phyloP scores from a whole-genome alignment of 805 yeast species.

The Candida ponderosae region DNA sequence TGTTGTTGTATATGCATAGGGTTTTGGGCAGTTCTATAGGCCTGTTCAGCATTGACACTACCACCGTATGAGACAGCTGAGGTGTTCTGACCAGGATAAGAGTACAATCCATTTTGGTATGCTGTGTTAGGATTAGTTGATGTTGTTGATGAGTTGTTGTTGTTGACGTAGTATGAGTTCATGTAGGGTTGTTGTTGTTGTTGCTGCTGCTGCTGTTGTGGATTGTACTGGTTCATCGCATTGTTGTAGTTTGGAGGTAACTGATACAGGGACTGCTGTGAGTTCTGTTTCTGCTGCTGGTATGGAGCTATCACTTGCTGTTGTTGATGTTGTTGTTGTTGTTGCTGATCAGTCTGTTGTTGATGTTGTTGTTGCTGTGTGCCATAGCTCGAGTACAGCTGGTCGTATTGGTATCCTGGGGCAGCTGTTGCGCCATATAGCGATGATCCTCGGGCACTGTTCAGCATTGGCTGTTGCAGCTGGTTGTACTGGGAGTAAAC shows the following conservation, averaged over 20 bases:
- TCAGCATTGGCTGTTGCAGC: too few relatives aligned
- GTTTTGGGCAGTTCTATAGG: too few relatives aligned
- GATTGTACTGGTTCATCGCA: constrained; percentile 2
- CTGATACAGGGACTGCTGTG: constrained; percentile 7
- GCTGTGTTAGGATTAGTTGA: too few relatives aligned
- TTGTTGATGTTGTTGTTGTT: neutral
- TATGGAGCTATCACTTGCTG: neutral
- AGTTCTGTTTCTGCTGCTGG: constrained; percentile 1
- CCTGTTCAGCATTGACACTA: too few relatives aligned
- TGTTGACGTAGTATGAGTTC: constrained; percentile 4
- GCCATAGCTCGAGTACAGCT: neutral
- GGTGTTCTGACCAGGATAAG: too few relatives aligned
- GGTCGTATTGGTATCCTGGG: neutral
- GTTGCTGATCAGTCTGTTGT: neutral
- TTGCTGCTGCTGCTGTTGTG: constrained; percentile 6
- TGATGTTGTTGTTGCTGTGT: neutral
- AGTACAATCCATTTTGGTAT: too few relatives aligned
- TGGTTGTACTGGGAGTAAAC: neutral
- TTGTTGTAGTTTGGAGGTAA: constrained; percentile 4
- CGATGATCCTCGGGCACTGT: too few relatives aligned
- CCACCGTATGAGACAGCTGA: too few relatives aligned
- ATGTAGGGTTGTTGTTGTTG: constrained; percentile 6
- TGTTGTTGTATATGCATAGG: too few relatives aligned
- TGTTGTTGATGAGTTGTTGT: constrained; percentile 3
- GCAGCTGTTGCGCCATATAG: neutral